These are phyloP conservation scores for Penicillium tannophilum DNA, from an alignment of 495 filamentous ascomycete species.

Conservation along the genomic window DNA sequence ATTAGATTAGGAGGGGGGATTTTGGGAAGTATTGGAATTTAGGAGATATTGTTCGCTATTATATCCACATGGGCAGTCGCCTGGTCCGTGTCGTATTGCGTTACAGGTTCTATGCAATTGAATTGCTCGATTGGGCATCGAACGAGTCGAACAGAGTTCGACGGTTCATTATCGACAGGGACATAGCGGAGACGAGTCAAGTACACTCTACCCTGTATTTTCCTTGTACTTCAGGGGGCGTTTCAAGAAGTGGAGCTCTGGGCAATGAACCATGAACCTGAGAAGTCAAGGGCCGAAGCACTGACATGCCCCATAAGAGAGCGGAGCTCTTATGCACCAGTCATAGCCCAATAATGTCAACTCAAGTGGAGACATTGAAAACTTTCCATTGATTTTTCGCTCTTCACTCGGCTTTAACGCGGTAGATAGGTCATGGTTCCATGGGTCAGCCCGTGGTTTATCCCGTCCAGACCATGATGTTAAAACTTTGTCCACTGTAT, in stretches of 20 bases:
- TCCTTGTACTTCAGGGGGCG: not conserved
- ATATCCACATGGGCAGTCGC: not conserved
- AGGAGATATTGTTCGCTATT: not conserved
- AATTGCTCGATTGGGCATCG: not conserved
- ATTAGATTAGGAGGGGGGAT: not conserved
- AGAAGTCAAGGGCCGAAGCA: not conserved
- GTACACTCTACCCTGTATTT: not conserved
- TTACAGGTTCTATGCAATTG: not conserved
- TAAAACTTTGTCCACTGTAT: not conserved
- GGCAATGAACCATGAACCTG: not conserved
- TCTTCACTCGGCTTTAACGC: not conserved
- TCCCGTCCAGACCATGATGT: not conserved
- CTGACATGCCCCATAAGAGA: not conserved
- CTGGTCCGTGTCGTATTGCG: not conserved
- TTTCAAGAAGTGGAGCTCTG: not conserved
- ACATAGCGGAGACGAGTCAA: not conserved
- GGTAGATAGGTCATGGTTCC: not conserved
- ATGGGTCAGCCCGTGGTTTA: not conserved
- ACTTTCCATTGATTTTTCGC: too few species aligned
- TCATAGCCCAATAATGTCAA: not conserved
- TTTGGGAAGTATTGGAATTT: not conserved
- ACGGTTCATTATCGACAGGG: not conserved
- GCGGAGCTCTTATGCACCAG: not conserved
- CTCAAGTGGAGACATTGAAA: not conserved
- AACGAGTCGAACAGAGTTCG: not conserved